These are phyloP conservation scores for Ophiognomonia clavigignenti-juglandacearum DNA, from an alignment of 2,329 filamentous ascomycete genomes.

Conservation along the genomic window DNA sequence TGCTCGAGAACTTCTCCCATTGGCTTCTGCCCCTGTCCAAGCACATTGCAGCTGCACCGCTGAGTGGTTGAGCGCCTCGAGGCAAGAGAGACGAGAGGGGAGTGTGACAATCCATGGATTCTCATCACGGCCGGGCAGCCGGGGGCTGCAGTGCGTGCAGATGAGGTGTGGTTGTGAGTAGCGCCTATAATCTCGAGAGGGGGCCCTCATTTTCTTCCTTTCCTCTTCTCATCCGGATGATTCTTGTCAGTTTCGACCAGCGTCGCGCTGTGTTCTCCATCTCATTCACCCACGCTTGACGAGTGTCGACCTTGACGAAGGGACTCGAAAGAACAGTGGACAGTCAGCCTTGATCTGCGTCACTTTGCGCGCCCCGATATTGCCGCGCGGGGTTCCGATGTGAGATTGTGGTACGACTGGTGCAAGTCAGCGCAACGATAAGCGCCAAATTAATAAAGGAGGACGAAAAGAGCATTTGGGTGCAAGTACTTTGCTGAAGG, in stretches of 20 bases:
- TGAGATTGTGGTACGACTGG: constrained; percentile 10
- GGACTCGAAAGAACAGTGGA: background rate
- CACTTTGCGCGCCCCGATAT: background rate
- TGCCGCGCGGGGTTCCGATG: constrained; percentile 2
- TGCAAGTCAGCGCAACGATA: constrained; percentile 14
- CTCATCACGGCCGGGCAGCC: too few species aligned
- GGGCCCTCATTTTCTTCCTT: background rate
- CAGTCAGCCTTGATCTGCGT: background rate
- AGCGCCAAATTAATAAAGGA: background rate
- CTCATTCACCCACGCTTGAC: background rate
- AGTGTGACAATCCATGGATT: constrained; percentile 2
- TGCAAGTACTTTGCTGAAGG: background rate
- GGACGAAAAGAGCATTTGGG: background rate
- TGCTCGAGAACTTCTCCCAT: background rate
- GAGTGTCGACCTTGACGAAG: background rate
- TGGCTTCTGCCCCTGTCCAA: constrained; percentile 3
- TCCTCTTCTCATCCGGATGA: background rate
- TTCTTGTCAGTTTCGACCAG: background rate
- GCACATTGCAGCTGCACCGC: constrained; percentile 14
- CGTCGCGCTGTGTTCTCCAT: background rate
- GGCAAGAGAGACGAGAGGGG: background rate
- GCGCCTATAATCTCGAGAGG: background rate
- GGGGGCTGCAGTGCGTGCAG: background rate
- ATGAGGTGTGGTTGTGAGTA: too few species aligned
- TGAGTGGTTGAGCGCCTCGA: background rate